Percentiles rank a stretch among this genome's conserved stretches.
Evolutionary conservation across 257 asterid species (phyloP).

Genomic region (Petunia axillaris): DNA sequence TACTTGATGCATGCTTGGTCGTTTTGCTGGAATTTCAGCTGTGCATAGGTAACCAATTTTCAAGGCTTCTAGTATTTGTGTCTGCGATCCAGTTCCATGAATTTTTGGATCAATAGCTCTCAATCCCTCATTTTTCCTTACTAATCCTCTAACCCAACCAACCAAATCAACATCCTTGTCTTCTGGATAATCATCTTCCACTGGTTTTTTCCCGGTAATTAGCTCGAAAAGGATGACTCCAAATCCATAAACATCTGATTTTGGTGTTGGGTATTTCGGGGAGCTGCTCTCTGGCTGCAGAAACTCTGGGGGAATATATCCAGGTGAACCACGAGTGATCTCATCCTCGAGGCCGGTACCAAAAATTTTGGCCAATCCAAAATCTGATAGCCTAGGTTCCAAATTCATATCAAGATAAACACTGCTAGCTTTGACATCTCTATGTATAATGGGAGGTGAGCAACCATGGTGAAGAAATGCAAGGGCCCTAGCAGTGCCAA

Average conservation of each 20-base stretch:
- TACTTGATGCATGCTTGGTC: conserved; percentile 43
- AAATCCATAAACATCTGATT: conserved; percentile 39
- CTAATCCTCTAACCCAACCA: conserved; percentile 39
- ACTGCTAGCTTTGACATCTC: conserved; percentile 39
- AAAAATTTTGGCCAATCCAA: conserved; percentile 37
- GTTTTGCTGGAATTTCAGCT: conserved; percentile 36
- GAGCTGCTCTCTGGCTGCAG: conserved; percentile 32
- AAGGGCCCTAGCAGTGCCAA: conserved; percentile 40
- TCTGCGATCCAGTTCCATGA: conserved; percentile 30
- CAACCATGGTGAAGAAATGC: conserved; percentile 45
- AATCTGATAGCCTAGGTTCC: conserved; percentile 40
- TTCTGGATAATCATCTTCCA: conserved; percentile 34
- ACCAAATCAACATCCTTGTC: conserved; percentile 30
- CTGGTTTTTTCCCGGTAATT: conserved; percentile 37
- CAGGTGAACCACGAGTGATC: conserved; percentile 31
- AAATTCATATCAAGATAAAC: conserved; percentile 35
- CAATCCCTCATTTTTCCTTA: conserved; percentile 35
- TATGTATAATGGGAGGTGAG: conserved; percentile 41
- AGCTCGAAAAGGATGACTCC: conserved; percentile 42
- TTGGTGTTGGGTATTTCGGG: conserved; percentile 34
- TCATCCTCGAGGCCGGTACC: conserved; percentile 36
- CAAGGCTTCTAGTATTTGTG: conserved; percentile 37
- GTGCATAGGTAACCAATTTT: conserved; percentile 45
- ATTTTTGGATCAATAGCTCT: conserved; percentile 39
- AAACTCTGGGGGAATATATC: conserved; percentile 39